A percentile compares a stretch with the other conserved stretches of the same genome.
phyloP scores from a whole-genome alignment of 148 eudicot species.

The Chenopodium suecicum region DNA sequence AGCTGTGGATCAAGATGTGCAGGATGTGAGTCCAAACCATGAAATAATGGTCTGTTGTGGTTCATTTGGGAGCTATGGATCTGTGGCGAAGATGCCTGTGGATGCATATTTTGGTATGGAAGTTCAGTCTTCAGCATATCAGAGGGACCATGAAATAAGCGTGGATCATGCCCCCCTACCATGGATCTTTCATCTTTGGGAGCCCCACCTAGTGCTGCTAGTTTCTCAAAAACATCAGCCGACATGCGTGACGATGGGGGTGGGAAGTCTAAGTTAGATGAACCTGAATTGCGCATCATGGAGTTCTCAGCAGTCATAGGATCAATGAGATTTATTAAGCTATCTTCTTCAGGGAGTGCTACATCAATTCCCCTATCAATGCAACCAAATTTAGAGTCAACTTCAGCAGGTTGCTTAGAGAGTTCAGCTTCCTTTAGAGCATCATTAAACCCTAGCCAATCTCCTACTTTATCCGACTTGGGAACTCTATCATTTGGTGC shows the following conservation, averaged over 20 bases:
- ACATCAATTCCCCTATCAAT: constrained; percentile 38
- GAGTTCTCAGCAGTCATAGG: constrained; percentile 37
- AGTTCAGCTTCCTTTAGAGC: constrained; percentile 34
- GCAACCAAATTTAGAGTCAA: constrained; percentile 35
- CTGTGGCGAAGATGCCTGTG: constrained; percentile 48
- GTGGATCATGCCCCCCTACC: constrained; percentile 39
- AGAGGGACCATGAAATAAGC: constrained; percentile 44
- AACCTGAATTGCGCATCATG: constrained; percentile 26
- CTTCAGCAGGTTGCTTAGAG: constrained; percentile 39
- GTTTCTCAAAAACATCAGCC: constrained; percentile 51
- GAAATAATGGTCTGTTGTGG: constrained; percentile 52
- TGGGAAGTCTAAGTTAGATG: constrained; percentile 28
- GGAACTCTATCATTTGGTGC: constrained; percentile 27
- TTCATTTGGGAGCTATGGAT: constrained; percentile 52
- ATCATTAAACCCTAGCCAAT: constrained; percentile 49
- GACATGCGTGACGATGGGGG: constrained; percentile 39
- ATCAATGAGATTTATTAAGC: constrained; percentile 47
- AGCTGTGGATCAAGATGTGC: constrained; percentile 56
- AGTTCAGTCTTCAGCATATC: constrained; percentile 49
- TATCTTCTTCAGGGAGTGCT: constrained; percentile 70
- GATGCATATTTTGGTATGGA: constrained; percentile 48
- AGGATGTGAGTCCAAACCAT: constrained; percentile 55
- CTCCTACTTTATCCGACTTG: constrained; percentile 32
- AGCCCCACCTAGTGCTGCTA: constrained; percentile 50
- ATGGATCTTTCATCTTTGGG: constrained; percentile 40